Percentiles rank a stretch among this genome's conserved stretches.
phyloP scores from a whole-genome alignment of 2,329 filamentous ascomycete genomes.

The Diaporthe sp. region DNA sequence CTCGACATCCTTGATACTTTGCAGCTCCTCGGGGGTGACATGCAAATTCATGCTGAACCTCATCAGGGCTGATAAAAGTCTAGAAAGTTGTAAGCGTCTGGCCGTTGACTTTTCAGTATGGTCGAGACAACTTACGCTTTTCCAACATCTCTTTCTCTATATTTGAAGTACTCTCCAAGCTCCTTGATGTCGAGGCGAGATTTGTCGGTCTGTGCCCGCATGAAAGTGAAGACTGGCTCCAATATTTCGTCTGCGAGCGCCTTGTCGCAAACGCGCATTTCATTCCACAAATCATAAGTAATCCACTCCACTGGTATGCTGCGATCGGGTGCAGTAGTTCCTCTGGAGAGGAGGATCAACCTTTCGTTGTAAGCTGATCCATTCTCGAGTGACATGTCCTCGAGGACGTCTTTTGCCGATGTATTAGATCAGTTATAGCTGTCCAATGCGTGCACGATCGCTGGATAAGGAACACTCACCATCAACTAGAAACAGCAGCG shows the following conservation, averaged over 20 bases:
- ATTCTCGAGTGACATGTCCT: conserved; percentile 57
- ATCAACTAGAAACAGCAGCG: conserved; percentile 59
- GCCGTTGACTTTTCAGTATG: accelerated
- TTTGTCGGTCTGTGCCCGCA: conserved; percentile 57
- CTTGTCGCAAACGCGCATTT: conserved; percentile 53
- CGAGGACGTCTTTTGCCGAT: conserved; percentile 53
- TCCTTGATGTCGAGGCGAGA: conserved; percentile 46
- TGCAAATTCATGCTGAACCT: conserved; percentile 53
- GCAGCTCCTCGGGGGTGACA: conserved; percentile 48
- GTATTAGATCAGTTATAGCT: not conserved
- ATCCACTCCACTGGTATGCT: conserved; percentile 54
- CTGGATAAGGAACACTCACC: conserved; percentile 47
- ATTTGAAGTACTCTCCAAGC: conserved; percentile 53
- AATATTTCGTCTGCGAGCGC: conserved; percentile 54
- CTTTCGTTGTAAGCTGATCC: conserved; percentile 54
- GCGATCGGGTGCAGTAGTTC: conserved; percentile 50
- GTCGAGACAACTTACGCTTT: conserved; percentile 51
- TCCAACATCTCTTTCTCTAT: conserved; percentile 56
- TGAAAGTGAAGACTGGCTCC: conserved; percentile 55
- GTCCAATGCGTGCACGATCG: accelerated
- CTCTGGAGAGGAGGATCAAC: conserved; percentile 53
- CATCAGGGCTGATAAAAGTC: conserved; percentile 53
- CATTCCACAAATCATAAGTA: conserved; percentile 56
- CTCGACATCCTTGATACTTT: conserved; percentile 47
- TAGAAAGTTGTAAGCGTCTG: conserved; percentile 23